phyloP scores from a whole-genome alignment of 352 stramenopile species.

The Labyrinthula sp. region DNA sequence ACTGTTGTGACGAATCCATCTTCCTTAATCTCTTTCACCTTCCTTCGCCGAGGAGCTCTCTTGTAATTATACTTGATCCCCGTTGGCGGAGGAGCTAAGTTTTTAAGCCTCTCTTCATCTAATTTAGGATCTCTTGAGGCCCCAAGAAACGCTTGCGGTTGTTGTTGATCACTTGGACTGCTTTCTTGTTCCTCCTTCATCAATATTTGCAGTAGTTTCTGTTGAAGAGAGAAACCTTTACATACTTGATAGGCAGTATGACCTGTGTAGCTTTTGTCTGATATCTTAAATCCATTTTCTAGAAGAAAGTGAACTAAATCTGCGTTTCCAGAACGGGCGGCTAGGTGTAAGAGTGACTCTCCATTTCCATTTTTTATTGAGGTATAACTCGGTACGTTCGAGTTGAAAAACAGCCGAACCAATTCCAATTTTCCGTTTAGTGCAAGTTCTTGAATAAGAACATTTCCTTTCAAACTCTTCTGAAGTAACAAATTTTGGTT shows the following conservation, averaged over 20 bases:
- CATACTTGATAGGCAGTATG: constrained; percentile 55
- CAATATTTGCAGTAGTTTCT: constrained; percentile 57
- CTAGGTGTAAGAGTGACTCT: constrained; percentile 55
- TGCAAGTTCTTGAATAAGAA: constrained; percentile 54
- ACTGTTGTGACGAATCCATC: constrained; percentile 64
- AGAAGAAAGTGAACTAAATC: constrained; percentile 52
- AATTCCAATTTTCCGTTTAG: constrained; percentile 53
- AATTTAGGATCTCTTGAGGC: constrained; percentile 8
- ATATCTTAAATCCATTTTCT: constrained; percentile 46
- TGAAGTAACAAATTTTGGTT: no score
- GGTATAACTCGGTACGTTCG: constrained; percentile 47
- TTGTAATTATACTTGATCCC: constrained; percentile 2
- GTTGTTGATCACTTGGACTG: constrained; percentile 39
- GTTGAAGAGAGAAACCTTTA: constrained; percentile 54
- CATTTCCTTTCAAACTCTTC: constrained; percentile 51
- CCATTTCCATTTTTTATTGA: constrained; percentile 50
- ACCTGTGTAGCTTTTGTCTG: constrained; percentile 49
- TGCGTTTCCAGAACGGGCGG: constrained; percentile 48
- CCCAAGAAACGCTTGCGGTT: no score
- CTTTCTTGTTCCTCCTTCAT: constrained; percentile 55
- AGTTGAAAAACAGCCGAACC: constrained; percentile 44
- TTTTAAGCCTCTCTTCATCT: constrained; percentile 4
- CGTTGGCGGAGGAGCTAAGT: constrained; percentile 11
- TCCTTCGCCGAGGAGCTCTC: not conserved
- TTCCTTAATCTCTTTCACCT: not conserved